phyloP scores from a whole-genome alignment of 2,329 filamentous ascomycete genomes.

The Cladosporium sp. region DNA sequence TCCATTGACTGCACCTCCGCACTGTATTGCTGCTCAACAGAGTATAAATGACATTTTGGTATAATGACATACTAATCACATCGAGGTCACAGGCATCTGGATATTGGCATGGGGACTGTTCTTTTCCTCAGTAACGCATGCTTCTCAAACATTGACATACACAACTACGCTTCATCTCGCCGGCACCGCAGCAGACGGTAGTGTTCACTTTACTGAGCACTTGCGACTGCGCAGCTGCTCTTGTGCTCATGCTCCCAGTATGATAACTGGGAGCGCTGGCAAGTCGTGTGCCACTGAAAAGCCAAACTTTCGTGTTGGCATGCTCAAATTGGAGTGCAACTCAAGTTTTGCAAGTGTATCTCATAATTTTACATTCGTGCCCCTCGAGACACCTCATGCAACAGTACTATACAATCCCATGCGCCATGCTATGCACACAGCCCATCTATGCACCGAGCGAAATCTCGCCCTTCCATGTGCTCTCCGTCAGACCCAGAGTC shows the following conservation, averaged over 20 bases:
- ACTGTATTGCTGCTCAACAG: neutral
- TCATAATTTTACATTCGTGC: constrained; percentile 14
- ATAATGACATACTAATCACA: neutral
- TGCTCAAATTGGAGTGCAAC: neutral
- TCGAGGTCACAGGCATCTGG: neutral
- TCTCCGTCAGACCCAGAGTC: constrained; percentile 81
- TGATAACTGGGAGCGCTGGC: neutral
- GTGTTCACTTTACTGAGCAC: neutral
- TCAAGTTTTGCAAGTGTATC: neutral
- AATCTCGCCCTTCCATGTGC: constrained; percentile 90
- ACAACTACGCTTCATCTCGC: neutral
- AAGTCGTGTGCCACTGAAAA: neutral
- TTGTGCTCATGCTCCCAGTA: neutral
- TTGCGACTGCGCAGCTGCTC: neutral
- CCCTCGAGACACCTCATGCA: constrained; percentile 4
- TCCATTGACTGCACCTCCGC: constrained; percentile 1
- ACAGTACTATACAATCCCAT: constrained; percentile 14
- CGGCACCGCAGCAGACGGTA: neutral
- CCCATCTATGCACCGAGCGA: constrained; percentile 47
- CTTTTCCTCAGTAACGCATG: neutral
- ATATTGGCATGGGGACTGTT: neutral
- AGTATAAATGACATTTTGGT: neutral
- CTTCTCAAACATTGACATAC: neutral
- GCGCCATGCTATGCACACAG: constrained; percentile 7
- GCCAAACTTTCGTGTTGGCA: too few species aligned